These are phyloP conservation scores for Colletotrichum tanaceti DNA, from an alignment of 2,329 filamentous ascomycete species.

Conservation along the genomic window DNA sequence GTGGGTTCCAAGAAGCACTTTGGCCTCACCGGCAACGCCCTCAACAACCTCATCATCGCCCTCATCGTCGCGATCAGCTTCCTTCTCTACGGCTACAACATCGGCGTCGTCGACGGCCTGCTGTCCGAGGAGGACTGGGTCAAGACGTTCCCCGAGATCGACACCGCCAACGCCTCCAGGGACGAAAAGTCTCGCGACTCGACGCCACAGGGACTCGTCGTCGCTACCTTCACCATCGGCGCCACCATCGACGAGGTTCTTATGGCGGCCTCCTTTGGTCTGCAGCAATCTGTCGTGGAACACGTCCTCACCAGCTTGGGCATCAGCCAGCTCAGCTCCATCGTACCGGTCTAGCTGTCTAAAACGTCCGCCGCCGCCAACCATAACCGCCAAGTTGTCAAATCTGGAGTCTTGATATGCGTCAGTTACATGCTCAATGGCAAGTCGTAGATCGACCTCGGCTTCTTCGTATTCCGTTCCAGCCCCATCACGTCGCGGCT, in stretches of 20 bases:
- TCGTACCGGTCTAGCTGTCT: slow-evolving; percentile 56
- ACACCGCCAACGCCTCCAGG: slow-evolving; percentile 50
- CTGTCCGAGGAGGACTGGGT: slow-evolving; percentile 50
- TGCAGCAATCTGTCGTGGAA: slow-evolving; percentile 62
- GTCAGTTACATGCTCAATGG: slow-evolving; percentile 50
- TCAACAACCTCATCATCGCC: slow-evolving; percentile 53
- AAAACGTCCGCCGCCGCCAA: slow-evolving; percentile 54
- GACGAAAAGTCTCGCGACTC: slow-evolving; percentile 47
- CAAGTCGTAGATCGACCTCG: slow-evolving; percentile 59
- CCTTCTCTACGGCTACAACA: slow-evolving; percentile 56
- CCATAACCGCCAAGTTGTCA: slow-evolving; percentile 55
- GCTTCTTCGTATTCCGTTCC: slow-evolving; percentile 50
- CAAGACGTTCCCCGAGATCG: slow-evolving; percentile 53
- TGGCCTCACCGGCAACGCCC: slow-evolving; percentile 51
- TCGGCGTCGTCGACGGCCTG: slow-evolving; percentile 53
- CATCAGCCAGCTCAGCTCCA: slow-evolving; percentile 51
- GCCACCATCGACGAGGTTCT: slow-evolving; percentile 58
- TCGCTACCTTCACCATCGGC: slow-evolving; percentile 52
- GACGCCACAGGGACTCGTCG: slow-evolving; percentile 53
- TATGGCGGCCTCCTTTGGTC: slow-evolving; percentile 58
- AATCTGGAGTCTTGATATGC: slow-evolving; percentile 45
- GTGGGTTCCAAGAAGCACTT: slow-evolving; percentile 43
- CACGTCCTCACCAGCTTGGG: slow-evolving; percentile 64
- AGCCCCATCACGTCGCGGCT: slow-evolving; percentile 49
- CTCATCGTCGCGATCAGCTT: slow-evolving; percentile 58